Percentiles rank a stretch among this genome's conserved stretches.
These are phyloP conservation scores for Salix viminalis DNA, from an alignment of 345 rosid species.

Conservation along the genomic window DNA sequence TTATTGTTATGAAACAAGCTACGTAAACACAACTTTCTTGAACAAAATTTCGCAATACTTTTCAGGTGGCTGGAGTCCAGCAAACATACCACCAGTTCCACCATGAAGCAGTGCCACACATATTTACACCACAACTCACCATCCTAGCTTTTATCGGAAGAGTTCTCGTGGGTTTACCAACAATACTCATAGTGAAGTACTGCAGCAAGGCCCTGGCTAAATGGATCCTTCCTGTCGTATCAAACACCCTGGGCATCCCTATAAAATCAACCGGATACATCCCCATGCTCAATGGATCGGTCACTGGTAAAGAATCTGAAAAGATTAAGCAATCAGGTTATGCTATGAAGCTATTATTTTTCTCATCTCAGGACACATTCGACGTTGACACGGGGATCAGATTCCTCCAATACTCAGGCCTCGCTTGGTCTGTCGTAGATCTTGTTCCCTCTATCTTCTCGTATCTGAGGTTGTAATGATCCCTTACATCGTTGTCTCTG, in stretches of 20 bases:
- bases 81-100: slow-evolving; percentile 87
- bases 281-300: slow-evolving; percentile 51
- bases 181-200: slow-evolving; percentile 76
- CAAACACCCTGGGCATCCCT: slow-evolving; percentile 70
- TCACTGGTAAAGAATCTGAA: slow-evolving; percentile 36
- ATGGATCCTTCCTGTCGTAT: slow-evolving; percentile 71
- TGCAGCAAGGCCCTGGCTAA: slow-evolving; percentile 92
- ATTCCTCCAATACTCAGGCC: slow-evolving; percentile 86
- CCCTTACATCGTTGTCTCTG: background rate
- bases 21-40: background rate
- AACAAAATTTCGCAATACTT: background rate
- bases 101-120: slow-evolving; percentile 63
- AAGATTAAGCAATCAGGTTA: slow-evolving; percentile 51
- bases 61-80: slow-evolving; percentile 77
- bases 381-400: slow-evolving; percentile 85
- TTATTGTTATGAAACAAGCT: background rate
- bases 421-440: slow-evolving; percentile 97
- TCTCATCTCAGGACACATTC: slow-evolving; percentile 43
- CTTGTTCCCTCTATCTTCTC: slow-evolving; percentile 74
- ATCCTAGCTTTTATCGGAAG: slow-evolving; percentile 51
- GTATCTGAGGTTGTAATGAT: slow-evolving; percentile 41
- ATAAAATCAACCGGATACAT: slow-evolving; percentile 65
- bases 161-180: slow-evolving; percentile 73
- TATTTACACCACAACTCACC: slow-evolving; percentile 52
- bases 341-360: slow-evolving; percentile 44